Evolutionary conservation across 2,329 filamentous ascomycete genomes (phyloP).

Genomic region (Clathrospora elynae): DNA sequence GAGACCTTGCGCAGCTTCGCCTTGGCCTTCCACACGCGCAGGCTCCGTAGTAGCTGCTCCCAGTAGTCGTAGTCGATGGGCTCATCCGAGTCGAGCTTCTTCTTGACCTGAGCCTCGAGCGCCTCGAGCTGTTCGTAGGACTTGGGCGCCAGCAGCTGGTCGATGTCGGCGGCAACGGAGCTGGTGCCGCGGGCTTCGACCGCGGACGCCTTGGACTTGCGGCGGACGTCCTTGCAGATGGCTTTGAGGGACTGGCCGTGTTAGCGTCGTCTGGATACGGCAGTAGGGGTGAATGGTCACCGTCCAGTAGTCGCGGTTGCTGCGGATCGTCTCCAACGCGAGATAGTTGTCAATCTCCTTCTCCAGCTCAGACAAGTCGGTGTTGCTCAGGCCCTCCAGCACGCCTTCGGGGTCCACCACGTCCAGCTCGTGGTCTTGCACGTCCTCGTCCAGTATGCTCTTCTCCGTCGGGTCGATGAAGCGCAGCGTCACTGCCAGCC

Average conservation of each 20-base stretch:
- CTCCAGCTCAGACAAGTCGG: conserved; percentile 75
- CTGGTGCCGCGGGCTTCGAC: conserved; percentile 75
- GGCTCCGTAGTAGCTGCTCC: conserved; percentile 85
- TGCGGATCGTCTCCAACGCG: conserved; percentile 75
- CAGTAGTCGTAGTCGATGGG: conserved; percentile 97
- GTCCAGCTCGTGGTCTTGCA: conserved; percentile 74
- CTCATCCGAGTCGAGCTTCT: conserved; percentile 85
- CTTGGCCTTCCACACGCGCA: conserved; percentile 90
- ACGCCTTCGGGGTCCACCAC: conserved; percentile 81
- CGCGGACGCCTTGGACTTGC: conserved; percentile 65
- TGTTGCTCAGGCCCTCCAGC: conserved; percentile 71
- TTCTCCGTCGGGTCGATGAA: conserved; percentile 79
- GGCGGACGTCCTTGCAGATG: conserved; percentile 76
- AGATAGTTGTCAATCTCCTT: conserved; percentile 81
- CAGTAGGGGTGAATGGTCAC: conserved; percentile 47
- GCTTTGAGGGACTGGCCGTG: conserved; percentile 71
- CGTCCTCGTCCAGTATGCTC: conserved; percentile 79
- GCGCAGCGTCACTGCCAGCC: conserved; percentile 86
- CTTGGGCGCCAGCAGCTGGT: conserved; percentile 84
- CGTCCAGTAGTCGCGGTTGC: conserved; percentile 87
- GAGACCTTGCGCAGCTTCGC: conserved; percentile 80
- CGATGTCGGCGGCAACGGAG: conserved; percentile 85
- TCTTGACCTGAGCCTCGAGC: conserved; percentile 83
- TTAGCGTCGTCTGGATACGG: conserved; percentile 29
- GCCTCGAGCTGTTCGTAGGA: conserved; percentile 82